phyloP scores from a whole-genome alignment of 495 filamentous ascomycete species.

The Trichoderma asperelloides region DNA sequence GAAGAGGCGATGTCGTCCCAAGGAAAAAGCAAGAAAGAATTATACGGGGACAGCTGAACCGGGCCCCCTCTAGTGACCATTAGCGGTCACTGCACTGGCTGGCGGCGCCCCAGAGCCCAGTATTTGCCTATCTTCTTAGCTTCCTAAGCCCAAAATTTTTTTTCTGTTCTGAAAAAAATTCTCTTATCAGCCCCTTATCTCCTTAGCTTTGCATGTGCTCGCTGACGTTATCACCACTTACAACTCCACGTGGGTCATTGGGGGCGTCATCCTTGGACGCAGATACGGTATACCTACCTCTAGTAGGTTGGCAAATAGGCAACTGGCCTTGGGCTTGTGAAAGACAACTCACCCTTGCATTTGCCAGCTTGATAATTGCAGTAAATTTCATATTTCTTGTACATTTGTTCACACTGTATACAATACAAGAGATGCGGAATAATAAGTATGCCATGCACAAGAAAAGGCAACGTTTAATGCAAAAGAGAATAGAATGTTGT shows the following conservation, averaged over 20 bases:
- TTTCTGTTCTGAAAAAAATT: neutral
- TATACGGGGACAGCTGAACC: neutral
- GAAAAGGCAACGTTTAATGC: neutral
- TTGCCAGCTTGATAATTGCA: too few species aligned
- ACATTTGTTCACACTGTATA: too few species aligned
- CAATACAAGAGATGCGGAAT: neutral
- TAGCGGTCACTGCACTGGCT: neutral
- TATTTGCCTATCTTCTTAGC: neutral
- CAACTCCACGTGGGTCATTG: neutral
- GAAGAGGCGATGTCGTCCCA: neutral
- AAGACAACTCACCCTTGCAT: too few species aligned
- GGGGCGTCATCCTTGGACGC: slow-evolving; percentile 1
- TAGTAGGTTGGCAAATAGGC: neutral
- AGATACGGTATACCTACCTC: too few species aligned
- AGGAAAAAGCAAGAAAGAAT: neutral
- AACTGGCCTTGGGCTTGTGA: too few species aligned
- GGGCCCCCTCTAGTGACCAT: neutral
- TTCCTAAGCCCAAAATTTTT: neutral
- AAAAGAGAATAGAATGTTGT: neutral
- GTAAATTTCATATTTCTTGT: too few species aligned
- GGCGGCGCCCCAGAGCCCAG: neutral
- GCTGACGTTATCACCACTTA: neutral
- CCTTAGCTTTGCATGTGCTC: neutral
- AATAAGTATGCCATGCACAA: neutral
- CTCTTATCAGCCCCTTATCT: slow-evolving; percentile 7